phyloP scores from a whole-genome alignment of 371 early-diverging fungal species.

The Lichtheimia corymbifera region DNA sequence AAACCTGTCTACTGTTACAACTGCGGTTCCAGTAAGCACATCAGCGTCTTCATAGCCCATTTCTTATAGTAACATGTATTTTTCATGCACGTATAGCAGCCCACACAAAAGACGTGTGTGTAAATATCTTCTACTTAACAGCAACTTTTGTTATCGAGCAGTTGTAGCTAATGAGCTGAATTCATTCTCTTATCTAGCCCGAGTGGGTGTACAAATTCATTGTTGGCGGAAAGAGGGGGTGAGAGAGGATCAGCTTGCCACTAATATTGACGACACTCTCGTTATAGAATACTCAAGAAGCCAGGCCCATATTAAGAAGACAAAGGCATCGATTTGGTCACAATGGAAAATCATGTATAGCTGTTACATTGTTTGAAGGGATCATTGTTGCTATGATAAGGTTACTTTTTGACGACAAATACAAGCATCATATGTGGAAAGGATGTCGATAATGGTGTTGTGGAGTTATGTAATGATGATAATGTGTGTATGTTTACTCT shows the following conservation, averaged over 20 bases:
- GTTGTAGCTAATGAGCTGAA: background rate
- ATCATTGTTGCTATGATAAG: too few relatives aligned
- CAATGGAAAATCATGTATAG: background rate
- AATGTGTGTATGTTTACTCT: background rate
- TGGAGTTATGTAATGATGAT: background rate
- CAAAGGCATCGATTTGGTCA: too few relatives aligned
- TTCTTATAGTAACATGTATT: background rate
- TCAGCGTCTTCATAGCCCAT: too few relatives aligned
- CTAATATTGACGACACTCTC: background rate
- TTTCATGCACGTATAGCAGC: background rate
- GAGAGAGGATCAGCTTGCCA: background rate
- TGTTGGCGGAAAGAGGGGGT: background rate
- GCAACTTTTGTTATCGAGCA: background rate
- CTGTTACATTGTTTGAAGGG: background rate
- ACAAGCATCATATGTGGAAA: too few relatives aligned
- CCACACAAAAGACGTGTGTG: slow-evolving; percentile 4
- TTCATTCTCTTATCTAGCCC: background rate
- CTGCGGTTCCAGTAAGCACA: slow-evolving; percentile 7
- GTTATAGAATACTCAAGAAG: background rate
- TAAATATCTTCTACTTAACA: background rate
- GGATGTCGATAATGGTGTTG: too few relatives aligned
- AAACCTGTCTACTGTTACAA: slow-evolving; percentile 9
- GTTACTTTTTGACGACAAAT: too few relatives aligned
- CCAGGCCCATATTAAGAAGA: background rate
- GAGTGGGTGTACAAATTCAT: background rate